Evolutionary conservation across 495 filamentous ascomycete species (phyloP).

Genomic region (Cercophora samala): DNA sequence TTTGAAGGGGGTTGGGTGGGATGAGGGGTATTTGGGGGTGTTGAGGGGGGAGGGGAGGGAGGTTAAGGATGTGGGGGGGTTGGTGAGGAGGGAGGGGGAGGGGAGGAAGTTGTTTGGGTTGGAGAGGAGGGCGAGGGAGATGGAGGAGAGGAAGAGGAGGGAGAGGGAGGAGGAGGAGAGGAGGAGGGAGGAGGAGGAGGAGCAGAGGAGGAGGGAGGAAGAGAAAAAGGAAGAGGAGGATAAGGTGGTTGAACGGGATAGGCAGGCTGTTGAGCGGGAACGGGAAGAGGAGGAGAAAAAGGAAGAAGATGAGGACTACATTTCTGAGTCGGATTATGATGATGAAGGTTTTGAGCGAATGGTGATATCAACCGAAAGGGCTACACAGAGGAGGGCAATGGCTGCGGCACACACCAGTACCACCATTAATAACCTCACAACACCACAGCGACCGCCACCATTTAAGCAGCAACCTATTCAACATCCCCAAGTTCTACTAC

Average conservation of each 20-base stretch:
- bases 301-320: conserved; percentile 12
- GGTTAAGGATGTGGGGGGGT: conserved; percentile 12
- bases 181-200: not conserved
- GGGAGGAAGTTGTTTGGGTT: not conserved
- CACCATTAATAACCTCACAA: not conserved
- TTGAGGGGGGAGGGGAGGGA: conserved; percentile 18
- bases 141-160: not conserved
- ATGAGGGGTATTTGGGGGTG: conserved; percentile 32
- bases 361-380: conserved; percentile 6
- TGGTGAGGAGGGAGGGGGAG: conserved; percentile 6
- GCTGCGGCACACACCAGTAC: not conserved
- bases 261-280: not conserved
- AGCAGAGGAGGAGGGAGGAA: not conserved
- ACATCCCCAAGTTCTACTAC: conserved; percentile 2
- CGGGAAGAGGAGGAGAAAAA: not conserved
- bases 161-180: not conserved
- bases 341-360: conserved; percentile 15
- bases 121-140: not conserved
- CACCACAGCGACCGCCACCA: not conserved
- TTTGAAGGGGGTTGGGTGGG: conserved; percentile 40
- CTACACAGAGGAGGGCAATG: conserved; percentile 24
- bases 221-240: not conserved
- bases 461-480: not conserved
- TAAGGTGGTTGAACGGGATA: not conserved
- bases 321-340: conserved; percentile 23